Evolutionary conservation across 2,329 filamentous ascomycete genomes (phyloP).

Genomic region (Nannizziopsis arthrosporioides): DNA sequence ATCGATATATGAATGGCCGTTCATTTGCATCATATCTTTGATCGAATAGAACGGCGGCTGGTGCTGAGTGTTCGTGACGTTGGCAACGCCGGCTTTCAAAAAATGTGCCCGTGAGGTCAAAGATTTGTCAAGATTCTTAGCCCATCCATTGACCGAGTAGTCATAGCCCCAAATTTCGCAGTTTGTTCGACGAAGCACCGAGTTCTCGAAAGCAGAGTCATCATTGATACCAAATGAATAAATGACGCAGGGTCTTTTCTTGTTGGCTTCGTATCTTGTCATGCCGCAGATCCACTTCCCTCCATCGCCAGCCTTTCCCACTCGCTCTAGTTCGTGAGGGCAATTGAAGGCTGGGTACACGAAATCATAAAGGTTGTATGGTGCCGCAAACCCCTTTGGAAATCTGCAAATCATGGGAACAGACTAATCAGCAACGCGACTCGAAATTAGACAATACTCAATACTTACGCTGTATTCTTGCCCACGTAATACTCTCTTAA

Average conservation of each 20-base stretch:
- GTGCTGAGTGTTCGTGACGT: slow-evolving; percentile 10
- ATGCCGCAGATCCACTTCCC: slow-evolving; percentile 37
- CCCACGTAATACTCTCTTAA: slow-evolving; percentile 4
- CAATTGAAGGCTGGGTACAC: slow-evolving; percentile 31
- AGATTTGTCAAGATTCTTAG: slow-evolving; percentile 18
- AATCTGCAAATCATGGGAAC: slow-evolving; percentile 1
- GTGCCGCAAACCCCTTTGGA: slow-evolving; percentile 7
- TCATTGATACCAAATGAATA: slow-evolving; percentile 32
- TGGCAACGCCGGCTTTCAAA: slow-evolving; percentile 9
- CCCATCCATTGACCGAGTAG: slow-evolving; percentile 28
- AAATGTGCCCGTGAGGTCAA: slow-evolving; percentile 16
- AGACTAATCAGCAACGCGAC: background rate
- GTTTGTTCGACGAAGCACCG: slow-evolving; percentile 30
- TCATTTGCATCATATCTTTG: slow-evolving; percentile 11
- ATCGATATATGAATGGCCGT: slow-evolving; percentile 14
- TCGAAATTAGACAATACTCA: background rate
- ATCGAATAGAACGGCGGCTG: slow-evolving; percentile 14
- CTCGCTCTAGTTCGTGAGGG: slow-evolving; percentile 32
- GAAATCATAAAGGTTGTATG: slow-evolving; percentile 30
- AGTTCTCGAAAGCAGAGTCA: slow-evolving; percentile 29
- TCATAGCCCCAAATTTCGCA: slow-evolving; percentile 34
- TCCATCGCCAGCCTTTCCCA: slow-evolving; percentile 33
- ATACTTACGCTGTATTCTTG: slow-evolving; percentile 3
- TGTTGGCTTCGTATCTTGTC: slow-evolving; percentile 25
- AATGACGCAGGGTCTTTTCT: slow-evolving; percentile 22